These are phyloP conservation scores for Cicer cuneatum DNA, from an alignment of 306 rosid genomes.

Conservation along the genomic window DNA sequence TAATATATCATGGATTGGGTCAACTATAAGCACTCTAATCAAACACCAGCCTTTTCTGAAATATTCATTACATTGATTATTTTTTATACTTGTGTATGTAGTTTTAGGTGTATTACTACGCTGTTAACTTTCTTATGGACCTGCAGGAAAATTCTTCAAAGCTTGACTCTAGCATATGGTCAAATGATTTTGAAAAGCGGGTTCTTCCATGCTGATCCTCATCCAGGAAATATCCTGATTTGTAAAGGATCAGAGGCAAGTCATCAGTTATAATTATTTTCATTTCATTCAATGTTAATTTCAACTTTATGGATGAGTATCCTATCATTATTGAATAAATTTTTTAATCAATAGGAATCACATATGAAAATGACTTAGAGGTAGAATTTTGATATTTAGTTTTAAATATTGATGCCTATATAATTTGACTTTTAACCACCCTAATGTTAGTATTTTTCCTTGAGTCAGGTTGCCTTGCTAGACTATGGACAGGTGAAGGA, in stretches of 20 bases:
- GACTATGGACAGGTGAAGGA: constrained; percentile 99
- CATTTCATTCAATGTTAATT: constrained; percentile 19
- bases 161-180: constrained; percentile 97
- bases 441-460: constrained; percentile 43
- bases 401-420: constrained; percentile 31
- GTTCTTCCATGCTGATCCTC: constrained; percentile 99
- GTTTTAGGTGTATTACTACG: not conserved
- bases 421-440: constrained; percentile 37
- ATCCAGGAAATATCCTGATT: constrained; percentile 93
- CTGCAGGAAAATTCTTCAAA: constrained; percentile 89
- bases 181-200: constrained; percentile 98
- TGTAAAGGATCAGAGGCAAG: constrained; percentile 97
- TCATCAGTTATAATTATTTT: constrained; percentile 41
- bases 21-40: too few relatives aligned
- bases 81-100: constrained; percentile 29
- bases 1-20: too few relatives aligned
- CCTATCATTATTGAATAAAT: constrained; percentile 20
- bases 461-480: constrained; percentile 83
- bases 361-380: constrained; percentile 16
- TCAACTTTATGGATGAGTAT: constrained; percentile 20
- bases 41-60: not conserved
- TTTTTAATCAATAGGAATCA: constrained; percentile 25
- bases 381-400: constrained; percentile 35
- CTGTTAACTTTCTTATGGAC: constrained; percentile 33
- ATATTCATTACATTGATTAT: constrained; percentile 23